A percentile compares a stretch with the other conserved stretches of the same genome.
Conservation (phyloP, 2,329 filamentous ascomycete genomes). For the Paraphoma sp. region DNA sequence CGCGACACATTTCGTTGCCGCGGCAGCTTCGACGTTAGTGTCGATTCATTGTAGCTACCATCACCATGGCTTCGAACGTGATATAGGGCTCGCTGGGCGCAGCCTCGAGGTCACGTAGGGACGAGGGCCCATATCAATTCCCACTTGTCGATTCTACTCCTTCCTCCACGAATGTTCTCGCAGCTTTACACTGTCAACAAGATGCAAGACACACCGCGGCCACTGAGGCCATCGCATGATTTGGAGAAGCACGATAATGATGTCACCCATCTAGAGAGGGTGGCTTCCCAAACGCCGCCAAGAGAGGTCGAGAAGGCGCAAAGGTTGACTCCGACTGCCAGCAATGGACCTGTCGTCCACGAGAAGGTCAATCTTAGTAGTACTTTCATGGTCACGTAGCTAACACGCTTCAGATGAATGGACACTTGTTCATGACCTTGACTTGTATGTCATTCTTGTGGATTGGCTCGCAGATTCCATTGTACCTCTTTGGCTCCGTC, state of each 20-base stretch:
- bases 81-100: too few relatives aligned
- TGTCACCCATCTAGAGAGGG: constrained; percentile 21
- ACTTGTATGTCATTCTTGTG: constrained; percentile 66
- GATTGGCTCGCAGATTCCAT: constrained; percentile 66
- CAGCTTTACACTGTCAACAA: constrained; percentile 5
- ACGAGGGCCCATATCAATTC: too few relatives aligned
- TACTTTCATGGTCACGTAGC: not conserved
- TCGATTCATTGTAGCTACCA: too few relatives aligned
- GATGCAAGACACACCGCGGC: constrained; percentile 11
- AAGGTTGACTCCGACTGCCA: constrained; percentile 14
- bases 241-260: constrained; percentile 14
- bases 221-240: constrained; percentile 10
- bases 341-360: constrained; percentile 29
- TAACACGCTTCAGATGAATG: constrained; percentile 22
- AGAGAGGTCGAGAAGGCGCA: constrained; percentile 26
- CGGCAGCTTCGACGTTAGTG: constrained; percentile 5
- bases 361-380: constrained; percentile 21
- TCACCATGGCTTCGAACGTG: too few relatives aligned
- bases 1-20: constrained; percentile 5
- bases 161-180: too few relatives aligned
- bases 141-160: too few relatives aligned
- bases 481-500: constrained; percentile 55
- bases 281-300: constrained; percentile 17
- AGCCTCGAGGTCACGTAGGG: too few relatives aligned
- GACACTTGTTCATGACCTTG: constrained; percentile 61